Percentiles rank a stretch among this genome's conserved stretches.
Conservation (phyloP, 2,329 filamentous ascomycete species). For the Amauroascus verrucosus region DNA sequence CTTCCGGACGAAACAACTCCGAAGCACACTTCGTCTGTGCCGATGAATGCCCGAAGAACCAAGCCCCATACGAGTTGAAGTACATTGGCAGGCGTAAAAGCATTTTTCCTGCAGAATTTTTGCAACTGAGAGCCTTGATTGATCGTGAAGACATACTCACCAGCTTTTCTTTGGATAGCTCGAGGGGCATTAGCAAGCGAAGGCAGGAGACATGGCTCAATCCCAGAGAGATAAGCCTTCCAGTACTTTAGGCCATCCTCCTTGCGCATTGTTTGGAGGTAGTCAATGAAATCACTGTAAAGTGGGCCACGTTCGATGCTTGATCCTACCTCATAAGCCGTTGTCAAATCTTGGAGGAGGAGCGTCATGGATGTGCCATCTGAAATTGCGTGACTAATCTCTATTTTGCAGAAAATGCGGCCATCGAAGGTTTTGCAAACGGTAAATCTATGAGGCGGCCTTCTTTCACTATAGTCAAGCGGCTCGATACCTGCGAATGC, state of each 20-base stretch:
- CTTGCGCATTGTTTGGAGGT: constrained; percentile 23
- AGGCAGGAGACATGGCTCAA: constrained; percentile 26
- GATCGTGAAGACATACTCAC: constrained; percentile 13
- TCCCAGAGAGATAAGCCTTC: constrained; percentile 27
- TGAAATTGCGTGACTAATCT: constrained; percentile 32
- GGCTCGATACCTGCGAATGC: constrained; percentile 23
- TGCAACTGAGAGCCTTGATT: constrained; percentile 12
- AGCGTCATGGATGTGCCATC: constrained; percentile 29
- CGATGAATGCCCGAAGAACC: constrained; percentile 28
- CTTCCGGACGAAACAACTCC: constrained; percentile 34
- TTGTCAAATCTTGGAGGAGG: constrained; percentile 25
- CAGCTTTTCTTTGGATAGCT: constrained; percentile 1
- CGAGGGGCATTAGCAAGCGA: constrained; percentile 9
- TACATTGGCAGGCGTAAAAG: constrained; percentile 36
- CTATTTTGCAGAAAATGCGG: constrained; percentile 27
- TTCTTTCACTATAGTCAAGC: constrained; percentile 23
- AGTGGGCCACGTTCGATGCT: constrained; percentile 22
- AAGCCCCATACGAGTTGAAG: constrained; percentile 47
- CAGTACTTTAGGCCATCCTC: constrained; percentile 26
- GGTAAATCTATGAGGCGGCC: constrained; percentile 28
- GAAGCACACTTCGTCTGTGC: constrained; percentile 32
- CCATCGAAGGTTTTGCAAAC: constrained; percentile 26
- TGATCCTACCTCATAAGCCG: constrained; percentile 27
- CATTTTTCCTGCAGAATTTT: constrained; percentile 14
- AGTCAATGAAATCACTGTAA: constrained; percentile 33